Conservation (phyloP, 129 eudicot genomes). For the Smallanthus sonchifolius region DNA sequence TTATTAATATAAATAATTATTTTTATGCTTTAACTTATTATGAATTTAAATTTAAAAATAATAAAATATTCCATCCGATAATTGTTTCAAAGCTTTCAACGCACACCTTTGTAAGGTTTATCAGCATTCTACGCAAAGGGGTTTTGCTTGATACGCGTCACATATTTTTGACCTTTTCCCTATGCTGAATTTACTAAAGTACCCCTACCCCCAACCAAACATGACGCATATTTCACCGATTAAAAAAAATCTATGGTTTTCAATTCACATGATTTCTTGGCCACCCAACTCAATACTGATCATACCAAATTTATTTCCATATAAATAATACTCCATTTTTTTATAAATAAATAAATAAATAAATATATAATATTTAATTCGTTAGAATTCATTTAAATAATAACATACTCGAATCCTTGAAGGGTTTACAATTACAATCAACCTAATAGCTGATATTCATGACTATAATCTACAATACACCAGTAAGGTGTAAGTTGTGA, state of each 20-base stretch:
- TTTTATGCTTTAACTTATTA: not conserved
- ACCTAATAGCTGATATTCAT: no score
- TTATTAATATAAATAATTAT: not conserved
- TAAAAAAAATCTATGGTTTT: conserved; percentile 2
- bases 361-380: no score
- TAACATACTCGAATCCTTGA: no score
- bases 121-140: conserved; percentile 38
- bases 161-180: conserved; percentile 28
- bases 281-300: conserved; percentile 29
- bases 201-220: conserved; percentile 35
- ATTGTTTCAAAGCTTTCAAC: conserved; percentile 15
- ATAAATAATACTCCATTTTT: not conserved
- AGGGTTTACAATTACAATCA: no score
- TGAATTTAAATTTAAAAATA: not conserved
- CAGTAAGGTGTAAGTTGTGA: no score
- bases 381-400: no score
- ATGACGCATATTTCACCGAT: conserved; percentile 29
- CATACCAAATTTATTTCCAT: conserved; percentile 11
- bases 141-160: conserved; percentile 37
- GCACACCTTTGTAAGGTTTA: conserved; percentile 32
- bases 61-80: conserved; percentile 3
- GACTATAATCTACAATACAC: no score
- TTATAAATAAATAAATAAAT: no score
- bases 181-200: not conserved
- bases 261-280: conserved; percentile 25